Evolutionary conservation across 2,329 filamentous ascomycete species (phyloP).

Genomic region (Botryotinia calthae): DNA sequence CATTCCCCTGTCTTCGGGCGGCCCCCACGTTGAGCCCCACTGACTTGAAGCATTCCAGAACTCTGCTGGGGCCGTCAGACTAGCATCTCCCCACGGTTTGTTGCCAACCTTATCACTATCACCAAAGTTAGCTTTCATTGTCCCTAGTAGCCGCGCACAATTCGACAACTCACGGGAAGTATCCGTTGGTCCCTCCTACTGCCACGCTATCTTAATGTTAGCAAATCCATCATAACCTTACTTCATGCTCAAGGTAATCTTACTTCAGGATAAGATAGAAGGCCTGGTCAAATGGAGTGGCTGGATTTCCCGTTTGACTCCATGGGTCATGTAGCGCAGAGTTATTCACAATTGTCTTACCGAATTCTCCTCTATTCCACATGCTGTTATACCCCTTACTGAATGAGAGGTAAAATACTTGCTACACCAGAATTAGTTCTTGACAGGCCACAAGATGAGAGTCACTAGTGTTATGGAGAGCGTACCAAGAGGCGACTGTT

Average conservation of each 20-base stretch:
- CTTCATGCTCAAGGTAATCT: background rate
- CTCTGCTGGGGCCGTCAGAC: slow-evolving; percentile 42
- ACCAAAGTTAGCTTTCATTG: slow-evolving; percentile 22
- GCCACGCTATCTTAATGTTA: slow-evolving; percentile 40
- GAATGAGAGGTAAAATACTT: slow-evolving; percentile 41
- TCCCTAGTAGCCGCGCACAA: background rate
- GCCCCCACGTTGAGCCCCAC: slow-evolving; percentile 49
- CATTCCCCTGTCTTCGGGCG: slow-evolving; percentile 25
- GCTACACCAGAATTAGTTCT: slow-evolving; percentile 38
- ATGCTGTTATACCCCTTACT: slow-evolving; percentile 20
- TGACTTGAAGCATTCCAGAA: slow-evolving; percentile 44
- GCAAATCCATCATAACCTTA: background rate
- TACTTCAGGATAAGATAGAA: slow-evolving; percentile 51
- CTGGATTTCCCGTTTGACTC: slow-evolving; percentile 38
- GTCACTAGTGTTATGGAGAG: background rate
- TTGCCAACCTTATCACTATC: slow-evolving; percentile 43
- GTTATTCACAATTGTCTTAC: slow-evolving; percentile 42
- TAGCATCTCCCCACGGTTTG: slow-evolving; percentile 49
- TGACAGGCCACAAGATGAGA: background rate
- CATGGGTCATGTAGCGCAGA: slow-evolving; percentile 47
- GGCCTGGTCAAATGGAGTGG: slow-evolving; percentile 51
- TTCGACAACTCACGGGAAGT: slow-evolving; percentile 42
- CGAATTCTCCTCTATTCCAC: slow-evolving; percentile 46
- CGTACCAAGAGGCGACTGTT: slow-evolving; percentile 43
- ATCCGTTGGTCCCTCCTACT: slow-evolving; percentile 49